Percentiles rank a stretch among this genome's conserved stretches.
These are phyloP conservation scores for Gliomastix tumulicola DNA, from an alignment of 2,329 filamentous ascomycete species.

Conservation along the genomic window DNA sequence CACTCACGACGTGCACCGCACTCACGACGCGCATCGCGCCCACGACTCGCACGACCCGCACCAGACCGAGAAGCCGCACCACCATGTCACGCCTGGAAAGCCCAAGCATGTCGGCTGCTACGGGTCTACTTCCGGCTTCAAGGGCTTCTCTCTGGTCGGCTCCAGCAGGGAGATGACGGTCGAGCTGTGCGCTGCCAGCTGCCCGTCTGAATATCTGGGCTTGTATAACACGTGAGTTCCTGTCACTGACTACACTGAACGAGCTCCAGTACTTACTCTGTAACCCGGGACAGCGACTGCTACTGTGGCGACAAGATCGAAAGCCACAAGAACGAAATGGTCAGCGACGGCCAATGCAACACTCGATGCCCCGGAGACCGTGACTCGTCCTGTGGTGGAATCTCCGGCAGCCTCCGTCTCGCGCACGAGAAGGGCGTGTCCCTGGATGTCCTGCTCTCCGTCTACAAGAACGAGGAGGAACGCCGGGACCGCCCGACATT, in stretches of 20 bases:
- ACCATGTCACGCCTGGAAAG: background rate
- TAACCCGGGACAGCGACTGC: constrained; percentile 10
- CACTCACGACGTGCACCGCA: no score
- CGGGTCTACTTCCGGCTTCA: constrained; percentile 16
- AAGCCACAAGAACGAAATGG: constrained; percentile 5
- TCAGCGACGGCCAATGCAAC: constrained; percentile 5
- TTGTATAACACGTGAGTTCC: constrained; percentile 12
- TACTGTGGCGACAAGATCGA: constrained; percentile 12
- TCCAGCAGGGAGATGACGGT: constrained; percentile 11
- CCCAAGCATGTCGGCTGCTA: no score
- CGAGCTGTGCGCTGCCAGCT: constrained; percentile 14
- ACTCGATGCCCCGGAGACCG: constrained; percentile 10
- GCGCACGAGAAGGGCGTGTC: constrained; percentile 1
- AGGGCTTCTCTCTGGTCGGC: constrained; percentile 10
- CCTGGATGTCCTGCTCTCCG: constrained; percentile 4
- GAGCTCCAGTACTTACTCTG: background rate
- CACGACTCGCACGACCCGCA: no score
- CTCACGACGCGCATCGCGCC: no score
- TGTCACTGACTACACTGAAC: background rate
- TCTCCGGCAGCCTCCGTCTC: constrained; percentile 2
- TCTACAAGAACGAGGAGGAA: constrained; percentile 4
- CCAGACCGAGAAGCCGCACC: background rate
- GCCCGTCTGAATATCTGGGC: constrained; percentile 15
- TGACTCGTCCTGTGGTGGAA: constrained; percentile 7
- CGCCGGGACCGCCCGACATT: constrained; percentile 1